A percentile compares a stretch with the other conserved stretches of the same genome.
phyloP scores from a whole-genome alignment of 176 grass and related monocot genomes.

The Avena atlantica region DNA sequence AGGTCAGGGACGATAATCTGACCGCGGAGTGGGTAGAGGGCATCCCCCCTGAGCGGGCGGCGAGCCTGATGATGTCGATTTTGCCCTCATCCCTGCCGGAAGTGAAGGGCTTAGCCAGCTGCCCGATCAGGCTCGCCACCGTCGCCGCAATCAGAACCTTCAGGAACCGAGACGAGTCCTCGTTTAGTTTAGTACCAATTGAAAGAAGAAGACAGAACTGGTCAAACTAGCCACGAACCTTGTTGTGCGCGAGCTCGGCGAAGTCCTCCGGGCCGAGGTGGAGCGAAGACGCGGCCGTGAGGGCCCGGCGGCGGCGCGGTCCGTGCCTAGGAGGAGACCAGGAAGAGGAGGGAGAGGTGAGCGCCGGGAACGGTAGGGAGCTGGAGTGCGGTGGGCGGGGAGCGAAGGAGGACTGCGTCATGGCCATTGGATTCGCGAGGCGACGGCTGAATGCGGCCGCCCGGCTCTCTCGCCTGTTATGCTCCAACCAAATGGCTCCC shows the following conservation, averaged over 20 bases:
- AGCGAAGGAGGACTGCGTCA: slow-evolving; percentile 31
- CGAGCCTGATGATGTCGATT: slow-evolving; percentile 60
- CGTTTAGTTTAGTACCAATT: neutral
- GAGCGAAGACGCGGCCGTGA: slow-evolving; percentile 32
- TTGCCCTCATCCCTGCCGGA: slow-evolving; percentile 46
- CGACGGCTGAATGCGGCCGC: neutral
- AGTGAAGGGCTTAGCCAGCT: slow-evolving; percentile 82
- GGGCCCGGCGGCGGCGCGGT: neutral
- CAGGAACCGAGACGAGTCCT: neutral
- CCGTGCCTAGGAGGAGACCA: neutral
- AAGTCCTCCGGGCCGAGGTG: slow-evolving; percentile 60
- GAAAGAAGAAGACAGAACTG: neutral
- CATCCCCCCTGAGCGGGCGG: slow-evolving; percentile 76
- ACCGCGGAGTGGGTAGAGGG: slow-evolving; percentile 94
- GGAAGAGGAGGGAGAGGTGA: neutral
- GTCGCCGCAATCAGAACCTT: slow-evolving; percentile 86
- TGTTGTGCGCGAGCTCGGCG: slow-evolving; percentile 66
- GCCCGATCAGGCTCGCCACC: slow-evolving; percentile 55
- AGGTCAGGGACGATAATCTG: slow-evolving; percentile 5
- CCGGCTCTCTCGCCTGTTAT: neutral
- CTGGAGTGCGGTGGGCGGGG: neutral
- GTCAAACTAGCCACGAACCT: slow-evolving; percentile 50
- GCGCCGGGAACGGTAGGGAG: neutral
- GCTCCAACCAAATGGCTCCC: neutral
- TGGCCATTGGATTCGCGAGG: slow-evolving; percentile 40